These are phyloP conservation scores for Lolium rigidum DNA, from an alignment of 176 grass and related monocot species.

Conservation along the genomic window DNA sequence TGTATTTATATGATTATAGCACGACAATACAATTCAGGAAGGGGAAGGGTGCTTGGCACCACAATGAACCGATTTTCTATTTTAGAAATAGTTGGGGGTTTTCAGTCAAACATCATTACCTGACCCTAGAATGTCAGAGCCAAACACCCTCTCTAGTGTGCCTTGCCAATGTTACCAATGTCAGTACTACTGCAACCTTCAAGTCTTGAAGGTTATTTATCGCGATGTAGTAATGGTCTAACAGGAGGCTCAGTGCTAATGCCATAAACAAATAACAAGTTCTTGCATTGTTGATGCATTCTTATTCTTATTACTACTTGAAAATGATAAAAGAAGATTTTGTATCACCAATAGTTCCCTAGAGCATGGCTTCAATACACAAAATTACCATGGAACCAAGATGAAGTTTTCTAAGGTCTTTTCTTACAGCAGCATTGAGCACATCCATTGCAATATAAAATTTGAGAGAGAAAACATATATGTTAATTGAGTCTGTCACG, in stretches of 20 bases:
- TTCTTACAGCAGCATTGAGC: background rate
- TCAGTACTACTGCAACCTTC: background rate
- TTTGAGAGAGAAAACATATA: background rate
- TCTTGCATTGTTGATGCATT: background rate
- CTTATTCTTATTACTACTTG: too few relatives aligned
- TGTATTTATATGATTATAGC: background rate
- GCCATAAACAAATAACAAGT: conserved; percentile 11
- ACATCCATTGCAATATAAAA: background rate
- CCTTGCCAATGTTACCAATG: background rate
- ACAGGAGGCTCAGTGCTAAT: background rate
- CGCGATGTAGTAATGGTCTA: background rate
- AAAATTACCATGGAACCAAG: background rate
- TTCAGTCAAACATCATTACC: background rate
- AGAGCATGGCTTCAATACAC: background rate
- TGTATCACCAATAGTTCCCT: too few relatives aligned
- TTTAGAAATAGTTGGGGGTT: background rate
- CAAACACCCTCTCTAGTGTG: background rate
- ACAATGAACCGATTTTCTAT: background rate
- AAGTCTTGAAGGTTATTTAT: background rate
- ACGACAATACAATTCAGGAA: background rate
- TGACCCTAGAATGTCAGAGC: background rate
- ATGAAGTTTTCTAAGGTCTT: background rate
- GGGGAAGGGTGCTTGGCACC: background rate
- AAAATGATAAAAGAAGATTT: too few relatives aligned
- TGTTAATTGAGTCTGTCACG: background rate